Percentiles rank a stretch among this genome's conserved stretches.
phyloP scores from a whole-genome alignment of 306 rosid genomes.

The Quercus cerris region DNA sequence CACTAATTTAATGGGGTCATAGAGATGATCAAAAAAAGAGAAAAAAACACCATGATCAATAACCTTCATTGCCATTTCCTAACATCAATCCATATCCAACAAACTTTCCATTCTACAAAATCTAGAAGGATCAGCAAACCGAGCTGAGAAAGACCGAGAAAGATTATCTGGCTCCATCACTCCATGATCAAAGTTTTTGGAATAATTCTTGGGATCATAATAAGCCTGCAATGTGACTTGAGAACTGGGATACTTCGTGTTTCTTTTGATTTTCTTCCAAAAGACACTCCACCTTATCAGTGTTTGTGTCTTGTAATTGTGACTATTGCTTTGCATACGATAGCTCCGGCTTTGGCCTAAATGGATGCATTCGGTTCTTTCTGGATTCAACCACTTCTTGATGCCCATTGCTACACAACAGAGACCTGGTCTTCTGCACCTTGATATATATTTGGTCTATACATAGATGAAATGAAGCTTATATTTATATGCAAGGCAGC shows the following conservation, averaged over 20 bases:
- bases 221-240: conserved; percentile 15
- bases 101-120: conserved; percentile 31
- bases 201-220: conserved; percentile 48
- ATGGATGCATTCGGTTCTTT: conserved; percentile 29
- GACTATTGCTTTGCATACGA: conserved; percentile 13
- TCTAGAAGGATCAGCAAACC: conserved; percentile 61
- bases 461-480: neutral
- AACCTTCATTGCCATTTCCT: neutral
- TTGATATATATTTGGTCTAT: neutral
- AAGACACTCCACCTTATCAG: conserved; percentile 45
- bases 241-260: conserved; percentile 36
- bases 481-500: neutral
- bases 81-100: conserved; percentile 26
- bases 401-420: conserved; percentile 43
- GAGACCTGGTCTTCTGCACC: neutral
- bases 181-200: conserved; percentile 62
- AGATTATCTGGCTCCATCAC: conserved; percentile 54
- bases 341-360: conserved; percentile 47
- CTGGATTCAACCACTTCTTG: conserved; percentile 33
- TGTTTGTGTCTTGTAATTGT: conserved; percentile 9
- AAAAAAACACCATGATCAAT: neutral
- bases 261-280: conserved; percentile 49
- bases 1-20: conserved; percentile 2
- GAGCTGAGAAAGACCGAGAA: conserved; percentile 63
- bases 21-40: neutral